phyloP scores from a whole-genome alignment of 257 asterid species.

The Nicotiana attenuata region DNA sequence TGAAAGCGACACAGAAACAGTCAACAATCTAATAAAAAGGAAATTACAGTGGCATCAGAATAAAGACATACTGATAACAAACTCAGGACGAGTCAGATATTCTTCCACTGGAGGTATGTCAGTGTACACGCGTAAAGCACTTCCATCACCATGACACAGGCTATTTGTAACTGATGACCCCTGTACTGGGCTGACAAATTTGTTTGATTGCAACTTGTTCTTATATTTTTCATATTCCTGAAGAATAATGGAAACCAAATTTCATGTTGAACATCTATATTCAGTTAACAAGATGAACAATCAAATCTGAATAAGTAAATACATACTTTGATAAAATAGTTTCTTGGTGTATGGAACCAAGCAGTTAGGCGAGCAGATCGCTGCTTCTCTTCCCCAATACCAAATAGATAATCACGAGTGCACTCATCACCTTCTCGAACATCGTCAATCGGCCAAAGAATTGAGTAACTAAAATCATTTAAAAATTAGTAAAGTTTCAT shows the following conservation, averaged over 20 bases:
- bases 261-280: constrained; percentile 1
- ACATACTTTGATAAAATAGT: constrained; percentile 71
- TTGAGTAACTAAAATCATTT: constrained; percentile 57
- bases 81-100: constrained; percentile 79
- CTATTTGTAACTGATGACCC: constrained; percentile 36
- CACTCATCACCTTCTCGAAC: constrained; percentile 73
- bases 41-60: neutral
- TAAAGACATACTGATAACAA: constrained; percentile 55
- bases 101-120: constrained; percentile 89
- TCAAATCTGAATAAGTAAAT: constrained; percentile 2
- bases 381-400: constrained; percentile 88
- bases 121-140: constrained; percentile 67
- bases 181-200: constrained; percentile 29
- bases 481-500: constrained; percentile 17
- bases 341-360: constrained; percentile 89
- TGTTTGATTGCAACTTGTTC: constrained; percentile 39
- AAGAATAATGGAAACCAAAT: constrained; percentile 5
- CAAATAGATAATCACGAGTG: constrained; percentile 78
- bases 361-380: constrained; percentile 98
- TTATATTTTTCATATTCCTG: constrained; percentile 68
- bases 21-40: neutral
- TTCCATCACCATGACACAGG: constrained; percentile 38
- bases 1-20: constrained; percentile 9
- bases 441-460: constrained; percentile 73
- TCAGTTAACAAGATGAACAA: neutral